These are phyloP conservation scores for Amauroascus niger DNA, from an alignment of 2,329 filamentous ascomycete genomes.

Conservation along the genomic window DNA sequence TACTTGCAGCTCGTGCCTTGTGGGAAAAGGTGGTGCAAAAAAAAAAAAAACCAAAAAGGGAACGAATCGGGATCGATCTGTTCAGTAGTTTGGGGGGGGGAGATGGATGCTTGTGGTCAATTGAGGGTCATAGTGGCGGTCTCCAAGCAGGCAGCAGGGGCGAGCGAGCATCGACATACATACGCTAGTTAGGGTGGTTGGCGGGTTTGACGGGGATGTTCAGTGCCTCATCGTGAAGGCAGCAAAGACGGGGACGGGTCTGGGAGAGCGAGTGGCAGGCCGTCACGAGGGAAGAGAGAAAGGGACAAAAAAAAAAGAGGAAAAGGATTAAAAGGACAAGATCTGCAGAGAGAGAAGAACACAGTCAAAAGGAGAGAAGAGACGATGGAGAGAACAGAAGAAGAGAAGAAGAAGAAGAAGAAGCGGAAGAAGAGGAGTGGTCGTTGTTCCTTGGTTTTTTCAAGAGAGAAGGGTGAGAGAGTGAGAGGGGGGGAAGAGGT, in stretches of 20 bases:
- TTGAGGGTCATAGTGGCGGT: not conserved
- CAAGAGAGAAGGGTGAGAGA: not conserved
- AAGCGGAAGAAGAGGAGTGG: not conserved
- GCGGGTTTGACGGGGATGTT: not conserved
- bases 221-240: not conserved
- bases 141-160: conserved; percentile 9
- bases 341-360: not conserved
- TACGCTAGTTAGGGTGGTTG: not conserved
- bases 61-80: not conserved
- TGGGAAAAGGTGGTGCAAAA: not conserved
- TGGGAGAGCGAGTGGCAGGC: not conserved
- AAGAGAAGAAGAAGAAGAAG: not conserved
- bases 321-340: not conserved
- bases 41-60: not conserved
- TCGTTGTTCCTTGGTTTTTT: too few relatives aligned
- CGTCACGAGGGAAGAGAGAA: not conserved
- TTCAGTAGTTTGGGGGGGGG: not conserved
- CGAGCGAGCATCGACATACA: too few relatives aligned
- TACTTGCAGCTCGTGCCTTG: not conserved
- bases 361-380: not conserved
- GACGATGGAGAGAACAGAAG: not conserved
- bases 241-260: not conserved
- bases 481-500: not conserved
- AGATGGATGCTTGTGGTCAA: not conserved
- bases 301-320: not conserved